These are phyloP conservation scores for Huntiella omanensis DNA, from an alignment of 2,329 filamentous ascomycete genomes.

Conservation along the genomic window DNA sequence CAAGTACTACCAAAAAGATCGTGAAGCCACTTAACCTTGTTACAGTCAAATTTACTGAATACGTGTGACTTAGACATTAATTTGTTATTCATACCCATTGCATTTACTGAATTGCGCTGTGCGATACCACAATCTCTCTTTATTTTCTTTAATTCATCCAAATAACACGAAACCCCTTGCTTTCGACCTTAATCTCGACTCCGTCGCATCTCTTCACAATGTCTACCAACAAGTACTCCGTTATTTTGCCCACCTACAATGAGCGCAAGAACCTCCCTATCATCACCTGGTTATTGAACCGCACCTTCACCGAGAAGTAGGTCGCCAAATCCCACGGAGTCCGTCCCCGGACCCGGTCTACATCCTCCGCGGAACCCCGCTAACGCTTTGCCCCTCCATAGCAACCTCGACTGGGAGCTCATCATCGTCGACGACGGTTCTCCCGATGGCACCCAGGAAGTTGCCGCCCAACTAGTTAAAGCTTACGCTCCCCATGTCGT, in stretches of 20 bases:
- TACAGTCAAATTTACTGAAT: too few species aligned
- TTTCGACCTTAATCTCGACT: not conserved
- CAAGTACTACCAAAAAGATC: too few species aligned
- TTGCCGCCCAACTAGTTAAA: constrained; percentile 78
- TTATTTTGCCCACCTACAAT: constrained; percentile 96
- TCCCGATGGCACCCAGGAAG: constrained; percentile 80
- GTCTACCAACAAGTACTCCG: constrained; percentile 67
- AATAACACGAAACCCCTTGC: not conserved
- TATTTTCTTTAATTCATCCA: too few species aligned
- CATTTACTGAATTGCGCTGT: not conserved
- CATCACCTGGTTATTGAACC: constrained; percentile 82
- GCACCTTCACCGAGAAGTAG: constrained; percentile 77
- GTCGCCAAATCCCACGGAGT: constrained; percentile 14
- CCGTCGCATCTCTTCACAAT: constrained; percentile 19
- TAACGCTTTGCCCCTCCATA: constrained; percentile 19
- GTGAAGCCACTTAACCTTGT: too few species aligned
- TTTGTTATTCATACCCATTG: too few species aligned
- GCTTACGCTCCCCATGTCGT: constrained; percentile 64
- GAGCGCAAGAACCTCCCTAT: constrained; percentile 95
- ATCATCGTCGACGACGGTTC: constrained; percentile 97
- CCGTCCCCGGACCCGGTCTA: not conserved
- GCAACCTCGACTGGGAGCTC: constrained; percentile 89
- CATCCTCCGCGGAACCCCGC: not conserved
- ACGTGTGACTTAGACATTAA: too few species aligned
- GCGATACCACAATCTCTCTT: not conserved